A percentile compares a stretch with the other conserved stretches of the same genome.
Evolutionary conservation across 1,284 basidiomycete species (phyloP).

Genomic region (Apiotrichum domesticum): DNA sequence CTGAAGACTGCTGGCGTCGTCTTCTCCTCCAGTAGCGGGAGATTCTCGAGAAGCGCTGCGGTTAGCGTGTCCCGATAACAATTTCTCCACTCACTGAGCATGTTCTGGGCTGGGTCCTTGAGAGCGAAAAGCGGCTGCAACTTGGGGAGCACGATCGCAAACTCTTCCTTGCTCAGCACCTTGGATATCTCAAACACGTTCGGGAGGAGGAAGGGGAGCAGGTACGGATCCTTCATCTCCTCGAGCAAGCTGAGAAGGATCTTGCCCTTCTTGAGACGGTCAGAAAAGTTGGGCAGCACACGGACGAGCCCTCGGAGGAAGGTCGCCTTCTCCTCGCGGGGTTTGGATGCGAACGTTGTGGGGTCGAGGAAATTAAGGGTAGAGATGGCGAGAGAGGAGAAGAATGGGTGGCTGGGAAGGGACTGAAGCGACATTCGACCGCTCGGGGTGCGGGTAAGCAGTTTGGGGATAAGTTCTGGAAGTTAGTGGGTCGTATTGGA

Average conservation of each 20-base stretch:
- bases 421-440: constrained; percentile 68
- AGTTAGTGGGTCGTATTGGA: neutral
- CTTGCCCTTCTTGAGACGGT: constrained; percentile 78
- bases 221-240: constrained; percentile 90
- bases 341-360: constrained; percentile 88
- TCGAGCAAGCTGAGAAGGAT: constrained; percentile 91
- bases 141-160: constrained; percentile 71
- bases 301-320: constrained; percentile 85
- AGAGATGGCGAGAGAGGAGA: constrained; percentile 93
- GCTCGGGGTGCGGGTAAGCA: constrained; percentile 71
- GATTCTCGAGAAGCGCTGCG: constrained; percentile 71
- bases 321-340: constrained; percentile 89
- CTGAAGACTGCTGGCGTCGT: constrained; percentile 79
- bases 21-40: constrained; percentile 81
- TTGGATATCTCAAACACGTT: constrained; percentile 91
- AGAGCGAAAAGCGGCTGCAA: constrained; percentile 84
- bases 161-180: constrained; percentile 70
- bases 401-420: constrained; percentile 79
- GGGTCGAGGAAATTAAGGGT: constrained; percentile 95
- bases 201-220: constrained; percentile 93
- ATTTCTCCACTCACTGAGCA: constrained; percentile 56
- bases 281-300: constrained; percentile 81
- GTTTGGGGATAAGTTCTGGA: constrained; percentile 65
- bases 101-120: constrained; percentile 95
- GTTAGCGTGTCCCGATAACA: neutral